A percentile compares a stretch with the other conserved stretches of the same genome.
Conservation (phyloP, 2,329 filamentous ascomycete genomes). For the Cladophialophora chaetospira region DNA sequence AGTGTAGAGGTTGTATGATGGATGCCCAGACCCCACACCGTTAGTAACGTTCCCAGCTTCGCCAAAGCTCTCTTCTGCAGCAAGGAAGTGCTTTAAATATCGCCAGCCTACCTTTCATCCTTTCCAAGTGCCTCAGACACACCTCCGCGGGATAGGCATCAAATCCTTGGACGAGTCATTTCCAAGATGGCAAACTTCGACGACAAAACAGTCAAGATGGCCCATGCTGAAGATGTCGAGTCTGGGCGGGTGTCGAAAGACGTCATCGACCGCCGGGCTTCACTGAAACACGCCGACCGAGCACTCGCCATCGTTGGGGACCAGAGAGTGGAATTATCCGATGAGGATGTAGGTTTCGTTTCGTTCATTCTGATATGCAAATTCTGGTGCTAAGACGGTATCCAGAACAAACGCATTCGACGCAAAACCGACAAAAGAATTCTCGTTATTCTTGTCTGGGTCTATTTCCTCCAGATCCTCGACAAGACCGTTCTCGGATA, state of each 20-base stretch:
- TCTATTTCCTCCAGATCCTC: constrained; percentile 55
- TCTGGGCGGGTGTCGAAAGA: constrained; percentile 18
- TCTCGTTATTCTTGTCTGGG: constrained; percentile 50
- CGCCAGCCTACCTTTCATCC: not conserved
- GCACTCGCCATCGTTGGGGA: constrained; percentile 32
- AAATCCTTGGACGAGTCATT: not conserved
- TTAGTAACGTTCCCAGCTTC: constrained; percentile 1
- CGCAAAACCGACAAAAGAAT: constrained; percentile 64
- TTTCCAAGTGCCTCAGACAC: not conserved
- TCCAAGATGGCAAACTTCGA: constrained; percentile 18
- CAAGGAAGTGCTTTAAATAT: constrained; percentile 4
- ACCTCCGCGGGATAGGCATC: not conserved
- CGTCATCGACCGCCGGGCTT: constrained; percentile 13
- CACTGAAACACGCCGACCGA: constrained; percentile 30
- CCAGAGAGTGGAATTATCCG: constrained; percentile 38
- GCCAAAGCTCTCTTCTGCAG: not conserved
- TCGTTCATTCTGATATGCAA: not conserved
- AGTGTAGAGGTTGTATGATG: constrained; percentile 7
- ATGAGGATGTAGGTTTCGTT: constrained; percentile 39
- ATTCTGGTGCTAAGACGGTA: not conserved
- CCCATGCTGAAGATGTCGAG: constrained; percentile 29
- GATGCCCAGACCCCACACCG: constrained; percentile 13
- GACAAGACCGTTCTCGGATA: constrained; percentile 62
- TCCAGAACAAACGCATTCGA: constrained; percentile 57
- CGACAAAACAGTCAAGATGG: constrained; percentile 22